phyloP scores from a whole-genome alignment of 345 rosid species.

The Rhodomyrtus tomentosa region DNA sequence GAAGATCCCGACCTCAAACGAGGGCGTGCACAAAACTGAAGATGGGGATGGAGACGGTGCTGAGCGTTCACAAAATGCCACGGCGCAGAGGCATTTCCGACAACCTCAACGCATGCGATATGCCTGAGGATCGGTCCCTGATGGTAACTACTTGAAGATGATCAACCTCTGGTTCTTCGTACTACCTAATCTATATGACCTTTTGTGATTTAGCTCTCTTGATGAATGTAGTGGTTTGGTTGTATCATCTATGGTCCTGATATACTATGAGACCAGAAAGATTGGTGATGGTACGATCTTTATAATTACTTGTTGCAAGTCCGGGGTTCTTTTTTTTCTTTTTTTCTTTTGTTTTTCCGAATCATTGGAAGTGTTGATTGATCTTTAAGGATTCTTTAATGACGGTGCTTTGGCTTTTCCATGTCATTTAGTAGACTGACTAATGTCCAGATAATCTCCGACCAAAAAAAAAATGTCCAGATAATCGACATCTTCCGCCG shows the following conservation, averaged over 20 bases:
- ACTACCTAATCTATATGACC: too few species aligned
- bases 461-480: too few species aligned
- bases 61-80: background rate
- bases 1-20: background rate
- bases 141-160: background rate
- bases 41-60: background rate
- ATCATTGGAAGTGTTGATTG: background rate
- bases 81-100: background rate
- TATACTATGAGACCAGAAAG: background rate
- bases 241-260: background rate
- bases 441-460: background rate
- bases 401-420: background rate
- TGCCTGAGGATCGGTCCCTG: background rate
- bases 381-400: background rate
- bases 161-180: background rate
- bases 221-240: background rate
- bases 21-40: background rate
- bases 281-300: background rate
- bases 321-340: background rate
- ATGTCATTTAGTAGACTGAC: background rate
- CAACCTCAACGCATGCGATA: background rate
- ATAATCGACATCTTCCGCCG: background rate
- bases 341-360: background rate
- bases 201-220: background rate
- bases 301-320: background rate